phyloP scores from a whole-genome alignment of 2,329 filamentous ascomycete species.

The Aspergillus alliaceus region DNA sequence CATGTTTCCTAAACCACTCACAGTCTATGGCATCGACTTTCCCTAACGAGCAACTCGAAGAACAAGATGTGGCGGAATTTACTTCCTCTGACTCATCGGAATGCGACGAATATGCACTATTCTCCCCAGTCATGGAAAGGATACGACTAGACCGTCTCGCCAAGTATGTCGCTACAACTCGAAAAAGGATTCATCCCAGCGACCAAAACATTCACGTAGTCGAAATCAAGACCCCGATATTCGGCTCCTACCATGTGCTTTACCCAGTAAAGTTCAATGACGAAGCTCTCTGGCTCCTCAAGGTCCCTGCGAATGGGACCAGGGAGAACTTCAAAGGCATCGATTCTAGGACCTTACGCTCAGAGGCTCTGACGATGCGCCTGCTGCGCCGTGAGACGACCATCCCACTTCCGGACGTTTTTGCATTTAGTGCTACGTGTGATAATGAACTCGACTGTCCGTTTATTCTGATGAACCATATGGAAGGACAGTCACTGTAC shows the following conservation, averaged over 20 bases:
- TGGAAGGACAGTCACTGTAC: slow-evolving; percentile 22
- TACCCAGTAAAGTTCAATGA: background rate
- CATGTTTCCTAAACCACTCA: background rate
- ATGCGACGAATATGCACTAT: background rate
- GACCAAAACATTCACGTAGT: background rate
- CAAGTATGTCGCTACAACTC: background rate
- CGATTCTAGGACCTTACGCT: slow-evolving; percentile 3
- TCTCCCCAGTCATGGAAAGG: background rate
- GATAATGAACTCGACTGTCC: slow-evolving; percentile 15
- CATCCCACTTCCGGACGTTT: slow-evolving; percentile 31
- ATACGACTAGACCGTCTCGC: background rate
- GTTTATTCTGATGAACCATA: slow-evolving; percentile 28
- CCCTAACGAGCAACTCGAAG: background rate
- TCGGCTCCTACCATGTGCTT: background rate
- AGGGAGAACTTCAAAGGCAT: background rate
- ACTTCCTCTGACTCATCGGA: background rate
- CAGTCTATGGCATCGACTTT: background rate
- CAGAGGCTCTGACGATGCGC: slow-evolving; percentile 31
- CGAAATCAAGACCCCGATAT: background rate
- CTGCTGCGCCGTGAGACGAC: slow-evolving; percentile 28
- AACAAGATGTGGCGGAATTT: background rate
- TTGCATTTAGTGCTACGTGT: slow-evolving; percentile 27
- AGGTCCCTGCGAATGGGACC: background rate
- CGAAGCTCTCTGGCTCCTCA: background rate
- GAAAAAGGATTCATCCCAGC: background rate